Evolutionary conservation across 768 basidiomycete species (phyloP).

Genomic region (Polyporus arcularius): DNA sequence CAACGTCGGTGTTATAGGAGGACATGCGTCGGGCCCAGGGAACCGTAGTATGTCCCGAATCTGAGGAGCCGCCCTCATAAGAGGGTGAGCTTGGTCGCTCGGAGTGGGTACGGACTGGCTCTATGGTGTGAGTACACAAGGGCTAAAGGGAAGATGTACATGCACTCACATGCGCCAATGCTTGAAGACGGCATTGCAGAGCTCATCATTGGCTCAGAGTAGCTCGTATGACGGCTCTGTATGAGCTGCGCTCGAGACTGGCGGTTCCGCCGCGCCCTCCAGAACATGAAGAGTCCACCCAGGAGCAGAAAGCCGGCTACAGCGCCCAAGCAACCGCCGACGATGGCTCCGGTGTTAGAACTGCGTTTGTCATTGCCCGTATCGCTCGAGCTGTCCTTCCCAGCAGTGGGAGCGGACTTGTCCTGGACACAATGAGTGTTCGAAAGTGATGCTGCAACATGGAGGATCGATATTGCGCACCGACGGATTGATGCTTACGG

Average conservation of each 20-base stretch:
- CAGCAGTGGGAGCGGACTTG: background rate
- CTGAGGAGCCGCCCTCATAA: background rate
- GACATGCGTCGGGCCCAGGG: background rate
- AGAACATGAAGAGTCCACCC: background rate
- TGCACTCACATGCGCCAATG: too few relatives aligned
- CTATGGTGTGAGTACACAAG: too few relatives aligned
- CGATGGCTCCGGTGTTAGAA: background rate
- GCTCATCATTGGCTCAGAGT: too few relatives aligned
- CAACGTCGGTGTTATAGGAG: background rate
- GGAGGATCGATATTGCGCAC: background rate
- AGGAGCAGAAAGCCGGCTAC: background rate
- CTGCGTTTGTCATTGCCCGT: background rate
- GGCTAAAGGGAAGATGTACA: too few relatives aligned
- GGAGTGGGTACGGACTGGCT: too few relatives aligned
- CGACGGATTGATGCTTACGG: background rate
- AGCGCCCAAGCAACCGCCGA: conserved; percentile 5
- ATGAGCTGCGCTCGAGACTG: background rate
- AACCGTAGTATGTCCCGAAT: background rate
- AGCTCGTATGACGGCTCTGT: background rate
- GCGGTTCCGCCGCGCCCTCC: background rate
- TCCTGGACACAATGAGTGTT: background rate
- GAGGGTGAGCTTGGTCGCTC: too few relatives aligned
- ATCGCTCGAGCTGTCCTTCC: background rate
- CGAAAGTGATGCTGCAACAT: background rate
- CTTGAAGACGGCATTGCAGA: too few relatives aligned